Evolutionary conservation across 2,329 filamentous ascomycete species (phyloP).

Genomic region (Zarea fungicola): DNA sequence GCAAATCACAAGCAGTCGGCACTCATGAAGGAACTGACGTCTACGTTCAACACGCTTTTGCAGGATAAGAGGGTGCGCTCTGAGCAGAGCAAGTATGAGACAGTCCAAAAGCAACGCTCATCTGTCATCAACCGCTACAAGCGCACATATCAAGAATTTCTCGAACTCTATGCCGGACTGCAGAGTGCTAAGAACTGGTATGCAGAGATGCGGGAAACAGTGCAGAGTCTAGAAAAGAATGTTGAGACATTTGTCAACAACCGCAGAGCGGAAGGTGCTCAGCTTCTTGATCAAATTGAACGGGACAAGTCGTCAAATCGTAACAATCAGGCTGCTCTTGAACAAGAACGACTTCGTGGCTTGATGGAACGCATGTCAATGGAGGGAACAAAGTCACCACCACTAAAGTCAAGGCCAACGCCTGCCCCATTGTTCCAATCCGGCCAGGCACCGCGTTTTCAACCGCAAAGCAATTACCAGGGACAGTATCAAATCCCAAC

Average conservation of each 20-base stretch:
- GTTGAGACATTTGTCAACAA: constrained; percentile 97
- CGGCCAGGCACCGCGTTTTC: constrained; percentile 43
- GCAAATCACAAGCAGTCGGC: constrained; percentile 93
- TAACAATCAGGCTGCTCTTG: constrained; percentile 64
- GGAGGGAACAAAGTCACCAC: constrained; percentile 50
- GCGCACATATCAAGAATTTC: constrained; percentile 85
- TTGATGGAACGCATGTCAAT: constrained; percentile 96
- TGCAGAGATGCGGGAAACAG: constrained; percentile 89
- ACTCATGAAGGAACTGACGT: constrained; percentile 90
- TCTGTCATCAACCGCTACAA: constrained; percentile 83
- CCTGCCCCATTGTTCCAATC: constrained; percentile 48
- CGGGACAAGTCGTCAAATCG: constrained; percentile 63
- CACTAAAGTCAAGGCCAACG: constrained; percentile 22
- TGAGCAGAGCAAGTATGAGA: constrained; percentile 93
- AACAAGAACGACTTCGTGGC: constrained; percentile 79
- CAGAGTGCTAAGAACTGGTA: constrained; percentile 91
- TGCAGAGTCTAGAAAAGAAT: constrained; percentile 88
- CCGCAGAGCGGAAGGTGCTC: constrained; percentile 81
- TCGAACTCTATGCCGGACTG: constrained; percentile 81
- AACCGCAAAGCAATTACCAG: constrained; percentile 43
- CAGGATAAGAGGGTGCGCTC: constrained; percentile 91
- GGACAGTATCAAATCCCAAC: constrained; percentile 56
- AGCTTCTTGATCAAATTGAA: constrained; percentile 84
- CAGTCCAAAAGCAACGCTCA: constrained; percentile 75
- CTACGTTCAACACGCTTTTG: constrained; percentile 77